Conservation (phyloP, 2,329 filamentous ascomycete genomes). For the Microcyclospora pomicola region DNA sequence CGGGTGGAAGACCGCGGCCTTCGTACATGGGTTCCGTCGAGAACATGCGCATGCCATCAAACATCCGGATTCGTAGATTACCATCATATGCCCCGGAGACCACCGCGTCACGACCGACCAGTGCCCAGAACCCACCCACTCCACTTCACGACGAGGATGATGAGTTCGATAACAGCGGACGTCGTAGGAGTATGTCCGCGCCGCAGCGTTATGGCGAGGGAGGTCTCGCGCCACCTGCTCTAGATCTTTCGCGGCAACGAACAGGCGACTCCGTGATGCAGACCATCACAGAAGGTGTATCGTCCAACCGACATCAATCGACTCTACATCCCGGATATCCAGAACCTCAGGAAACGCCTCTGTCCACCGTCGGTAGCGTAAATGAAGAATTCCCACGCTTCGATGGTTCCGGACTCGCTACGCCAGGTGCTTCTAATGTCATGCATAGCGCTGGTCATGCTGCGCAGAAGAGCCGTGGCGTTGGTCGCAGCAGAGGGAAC, state of each 20-base stretch:
- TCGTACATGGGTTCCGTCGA: constrained; percentile 11
- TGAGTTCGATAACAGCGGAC: constrained; percentile 7
- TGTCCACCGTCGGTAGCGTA: constrained; percentile 9
- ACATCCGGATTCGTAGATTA: constrained; percentile 19
- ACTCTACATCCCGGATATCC: constrained; percentile 4
- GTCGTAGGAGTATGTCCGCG: constrained; percentile 20
- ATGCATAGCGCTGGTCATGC: constrained; percentile 17
- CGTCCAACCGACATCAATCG: constrained; percentile 3
- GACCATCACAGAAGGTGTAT: constrained; percentile 15
- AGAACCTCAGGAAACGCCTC: constrained; percentile 2
- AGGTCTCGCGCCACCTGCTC: constrained; percentile 1
- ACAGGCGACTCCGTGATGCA: constrained; percentile 14
- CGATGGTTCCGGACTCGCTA: constrained; percentile 4
- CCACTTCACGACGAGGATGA: too few relatives aligned
- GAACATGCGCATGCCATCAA: constrained; percentile 18
- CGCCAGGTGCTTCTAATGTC: constrained; percentile 7
- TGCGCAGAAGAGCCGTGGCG: constrained; percentile 14
- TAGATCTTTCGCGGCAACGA: constrained; percentile 14
- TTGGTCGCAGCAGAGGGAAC: constrained; percentile 4
- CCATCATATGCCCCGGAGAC: constrained; percentile 9
- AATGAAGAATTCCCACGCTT: constrained; percentile 3
- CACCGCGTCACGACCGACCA: constrained; percentile 5
- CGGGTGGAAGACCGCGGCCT: constrained; percentile 5
- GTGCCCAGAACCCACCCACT: too few relatives aligned
- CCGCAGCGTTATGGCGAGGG: constrained; percentile 13